These are phyloP conservation scores for Solanum peruvianum DNA, from an alignment of 257 asterid species.

Conservation along the genomic window DNA sequence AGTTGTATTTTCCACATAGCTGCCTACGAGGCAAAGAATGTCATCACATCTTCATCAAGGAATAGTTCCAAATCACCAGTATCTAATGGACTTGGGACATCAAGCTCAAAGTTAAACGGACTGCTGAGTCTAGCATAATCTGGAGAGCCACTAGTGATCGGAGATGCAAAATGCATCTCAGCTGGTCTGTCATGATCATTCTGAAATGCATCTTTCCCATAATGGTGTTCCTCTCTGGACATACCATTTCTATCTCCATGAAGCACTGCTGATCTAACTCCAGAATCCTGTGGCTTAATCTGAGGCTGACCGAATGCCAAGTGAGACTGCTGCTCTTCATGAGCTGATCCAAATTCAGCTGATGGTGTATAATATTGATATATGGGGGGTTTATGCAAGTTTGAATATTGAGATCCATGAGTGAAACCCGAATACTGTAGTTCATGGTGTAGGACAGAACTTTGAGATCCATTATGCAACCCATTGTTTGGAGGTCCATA, in stretches of 20 bases:
- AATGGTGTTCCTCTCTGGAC: slow-evolving; percentile 5
- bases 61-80: neutral
- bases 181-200: slow-evolving; percentile 10
- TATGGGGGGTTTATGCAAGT: slow-evolving; percentile 21
- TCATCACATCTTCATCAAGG: slow-evolving; percentile 2
- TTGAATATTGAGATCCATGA: slow-evolving; percentile 15
- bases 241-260: slow-evolving; percentile 7
- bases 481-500: neutral
- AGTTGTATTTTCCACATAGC: neutral
- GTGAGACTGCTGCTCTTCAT: slow-evolving; percentile 23
- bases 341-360: slow-evolving; percentile 14
- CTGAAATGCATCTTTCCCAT: slow-evolving; percentile 12
- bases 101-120: neutral
- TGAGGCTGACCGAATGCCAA: slow-evolving; percentile 21
- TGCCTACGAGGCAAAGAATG: neutral
- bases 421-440: neutral
- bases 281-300: slow-evolving; percentile 14
- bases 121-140: neutral
- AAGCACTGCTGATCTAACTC: slow-evolving; percentile 1
- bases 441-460: neutral
- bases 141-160: neutral
- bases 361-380: slow-evolving; percentile 22
- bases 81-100: neutral
- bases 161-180: slow-evolving; percentile 12
- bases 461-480: slow-evolving; percentile 1